phyloP scores from a whole-genome alignment of 2,329 filamentous ascomycete species.

The Fusarium pseudonygamai region DNA sequence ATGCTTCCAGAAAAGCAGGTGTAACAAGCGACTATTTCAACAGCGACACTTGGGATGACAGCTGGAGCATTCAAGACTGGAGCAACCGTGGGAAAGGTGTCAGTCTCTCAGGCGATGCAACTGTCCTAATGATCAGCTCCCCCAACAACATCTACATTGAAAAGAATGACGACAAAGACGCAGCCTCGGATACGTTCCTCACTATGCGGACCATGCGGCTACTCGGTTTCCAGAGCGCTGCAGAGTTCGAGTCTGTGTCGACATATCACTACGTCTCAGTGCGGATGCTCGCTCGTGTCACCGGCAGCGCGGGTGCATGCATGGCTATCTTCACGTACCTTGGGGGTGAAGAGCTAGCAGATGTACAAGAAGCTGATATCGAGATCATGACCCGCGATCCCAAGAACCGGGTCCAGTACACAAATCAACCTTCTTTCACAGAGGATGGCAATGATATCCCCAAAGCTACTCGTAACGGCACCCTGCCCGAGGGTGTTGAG shows the following conservation, averaged over 20 bases:
- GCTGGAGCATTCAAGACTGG: slow-evolving; percentile 54
- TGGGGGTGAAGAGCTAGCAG: slow-evolving; percentile 46
- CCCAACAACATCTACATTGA: slow-evolving; percentile 59
- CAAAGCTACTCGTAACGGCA: slow-evolving; percentile 59
- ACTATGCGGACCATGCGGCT: slow-evolving; percentile 59
- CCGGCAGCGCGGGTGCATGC: slow-evolving; percentile 58
- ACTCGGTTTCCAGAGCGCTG: slow-evolving; percentile 55
- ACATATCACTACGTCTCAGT: slow-evolving; percentile 49
- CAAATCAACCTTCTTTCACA: slow-evolving; percentile 67
- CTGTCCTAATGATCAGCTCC: slow-evolving; percentile 53
- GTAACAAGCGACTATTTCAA: slow-evolving; percentile 53
- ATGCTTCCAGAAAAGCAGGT: slow-evolving; percentile 40
- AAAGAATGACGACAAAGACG: slow-evolving; percentile 49
- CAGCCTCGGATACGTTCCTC: slow-evolving; percentile 53
- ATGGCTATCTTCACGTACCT: slow-evolving; percentile 65
- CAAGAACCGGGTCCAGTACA: slow-evolving; percentile 60
- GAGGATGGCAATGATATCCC: slow-evolving; percentile 55
- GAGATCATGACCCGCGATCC: slow-evolving; percentile 62
- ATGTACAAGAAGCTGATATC: slow-evolving; percentile 62
- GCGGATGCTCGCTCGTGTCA: slow-evolving; percentile 62
- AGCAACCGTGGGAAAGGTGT: slow-evolving; percentile 50
- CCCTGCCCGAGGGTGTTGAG: slow-evolving; percentile 52
- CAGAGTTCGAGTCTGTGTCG: slow-evolving; percentile 56
- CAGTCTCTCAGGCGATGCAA: slow-evolving; percentile 40
- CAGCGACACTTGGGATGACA: slow-evolving; percentile 47